Evolutionary conservation across 2,329 filamentous ascomycete species (phyloP).

Genomic region (Aspergillaceae sp.): DNA sequence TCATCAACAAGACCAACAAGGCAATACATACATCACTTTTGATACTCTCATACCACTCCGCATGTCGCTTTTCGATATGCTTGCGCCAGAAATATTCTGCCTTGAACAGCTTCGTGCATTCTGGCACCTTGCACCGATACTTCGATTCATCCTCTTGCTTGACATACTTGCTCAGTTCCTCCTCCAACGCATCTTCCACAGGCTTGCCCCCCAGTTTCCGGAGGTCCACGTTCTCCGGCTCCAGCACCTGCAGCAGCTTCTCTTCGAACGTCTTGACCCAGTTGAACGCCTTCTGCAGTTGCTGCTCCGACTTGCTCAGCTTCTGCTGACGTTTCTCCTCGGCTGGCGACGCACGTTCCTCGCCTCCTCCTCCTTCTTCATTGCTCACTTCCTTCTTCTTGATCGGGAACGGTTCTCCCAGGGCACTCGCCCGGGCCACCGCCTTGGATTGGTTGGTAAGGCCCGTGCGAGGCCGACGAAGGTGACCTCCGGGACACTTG

Average conservation of each 20-base stretch:
- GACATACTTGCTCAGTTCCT: slow-evolving; percentile 77
- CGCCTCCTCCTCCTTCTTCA: slow-evolving; percentile 39
- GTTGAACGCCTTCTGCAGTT: slow-evolving; percentile 89
- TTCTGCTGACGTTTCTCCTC: slow-evolving; percentile 66
- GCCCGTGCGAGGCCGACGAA: slow-evolving; percentile 80
- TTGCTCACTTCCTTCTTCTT: slow-evolving; percentile 63
- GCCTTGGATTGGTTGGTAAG: slow-evolving; percentile 74
- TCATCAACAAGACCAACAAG: neutral
- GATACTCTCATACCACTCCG: slow-evolving; percentile 73
- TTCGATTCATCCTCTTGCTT: slow-evolving; percentile 98
- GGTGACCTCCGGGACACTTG: slow-evolving; percentile 95
- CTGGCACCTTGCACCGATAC: slow-evolving; percentile 90
- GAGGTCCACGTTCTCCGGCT: slow-evolving; percentile 78
- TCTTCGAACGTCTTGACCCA: slow-evolving; percentile 99
- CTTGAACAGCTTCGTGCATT: slow-evolving; percentile 95
- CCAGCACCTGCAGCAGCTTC: slow-evolving; percentile 84
- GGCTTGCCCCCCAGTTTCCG: slow-evolving; percentile 85
- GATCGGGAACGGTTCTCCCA: slow-evolving; percentile 72
- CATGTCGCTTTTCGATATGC: slow-evolving; percentile 91
- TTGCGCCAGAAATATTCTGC: slow-evolving; percentile 96
- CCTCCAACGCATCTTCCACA: slow-evolving; percentile 74
- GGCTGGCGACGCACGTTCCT: slow-evolving; percentile 56
- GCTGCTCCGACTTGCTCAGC: slow-evolving; percentile 73
- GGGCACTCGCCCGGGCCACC: slow-evolving; percentile 75
- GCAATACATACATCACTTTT: slow-evolving; percentile 64